A percentile compares a stretch with the other conserved stretches of the same genome.
Evolutionary conservation across 2,329 filamentous ascomycete species (phyloP).

Genomic region (Tolypocladium ovalisporum): DNA sequence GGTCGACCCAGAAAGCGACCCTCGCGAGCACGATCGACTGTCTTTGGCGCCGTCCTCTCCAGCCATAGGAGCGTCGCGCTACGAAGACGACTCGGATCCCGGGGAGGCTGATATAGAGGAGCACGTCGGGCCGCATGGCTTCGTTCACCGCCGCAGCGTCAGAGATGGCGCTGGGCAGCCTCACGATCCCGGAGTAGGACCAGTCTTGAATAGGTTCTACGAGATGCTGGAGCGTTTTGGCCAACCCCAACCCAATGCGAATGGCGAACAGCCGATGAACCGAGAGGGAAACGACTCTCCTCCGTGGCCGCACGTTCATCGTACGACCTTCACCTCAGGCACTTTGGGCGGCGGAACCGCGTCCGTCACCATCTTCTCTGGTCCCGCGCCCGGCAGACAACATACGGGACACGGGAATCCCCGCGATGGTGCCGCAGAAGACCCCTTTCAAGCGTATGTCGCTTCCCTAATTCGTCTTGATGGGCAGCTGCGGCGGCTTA

Average conservation of each 20-base stretch:
- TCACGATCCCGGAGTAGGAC: conserved; percentile 22
- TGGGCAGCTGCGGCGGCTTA: not conserved
- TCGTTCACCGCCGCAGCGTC: conserved; percentile 27
- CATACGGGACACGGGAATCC: not conserved
- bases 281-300: not conserved
- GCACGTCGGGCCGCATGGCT: conserved; percentile 30
- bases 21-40: conserved; percentile 31
- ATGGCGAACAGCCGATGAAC: not conserved
- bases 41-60: conserved; percentile 18
- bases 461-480: not conserved
- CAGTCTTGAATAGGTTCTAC: conserved; percentile 29
- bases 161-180: conserved; percentile 15
- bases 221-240: conserved; percentile 31
- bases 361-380: conserved; percentile 37
- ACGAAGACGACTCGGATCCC: conserved; percentile 40
- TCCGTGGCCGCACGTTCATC: conserved; percentile 18
- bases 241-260: not conserved
- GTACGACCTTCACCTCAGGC: conserved; percentile 25
- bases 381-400: conserved; percentile 14
- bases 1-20: conserved; percentile 50
- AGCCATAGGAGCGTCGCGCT: conserved; percentile 13
- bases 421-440: conserved; percentile 12
- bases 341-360: conserved; percentile 29
- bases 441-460: conserved; percentile 40
- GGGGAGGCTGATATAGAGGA: conserved; percentile 50